Base-by-base conservation (phyloP, 139 green algal species). In the Asterochloris sp. region DNA sequence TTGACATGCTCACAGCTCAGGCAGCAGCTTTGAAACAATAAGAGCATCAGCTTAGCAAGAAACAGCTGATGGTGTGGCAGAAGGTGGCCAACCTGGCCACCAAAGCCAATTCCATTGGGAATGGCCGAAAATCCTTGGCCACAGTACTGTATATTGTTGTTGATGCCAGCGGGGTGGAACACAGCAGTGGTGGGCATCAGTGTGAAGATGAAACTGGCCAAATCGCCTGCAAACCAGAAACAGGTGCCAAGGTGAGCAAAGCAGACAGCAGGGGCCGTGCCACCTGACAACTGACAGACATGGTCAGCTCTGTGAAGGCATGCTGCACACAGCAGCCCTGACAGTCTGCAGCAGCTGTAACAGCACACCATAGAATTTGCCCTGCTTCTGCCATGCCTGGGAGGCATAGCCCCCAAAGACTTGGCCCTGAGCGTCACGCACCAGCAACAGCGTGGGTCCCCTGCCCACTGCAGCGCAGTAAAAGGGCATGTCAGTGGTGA, bases 141-240 rank as follows among this genome's bases (percentile, higher is more conserved):
- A 82, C 90, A 94, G 86, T 87, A 92, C 85, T 94, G 91, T 77
- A 87, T 89, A 82, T 94, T 92, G n/a, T 87, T 62, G 82, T 94
- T 94, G 60, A 85, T 76, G 24, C 89, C 91, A 0, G 74, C 89
- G 29, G 89, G 83, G 10, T 78, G 78, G 79, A 86, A 90, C 24
- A 92, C 69, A 71, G 84, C 60, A 2, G 84, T 0, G 0, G 14
- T 62, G 2, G 90, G 90, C 74, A 76, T 17, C 62, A 94, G 78
- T 16, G 77, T 76, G 68, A 92, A 92, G 1, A 94, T 66, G 78
- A 91, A 92, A 27, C 28, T 86, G 0, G 88, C 77, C 14, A 82
- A 84, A 80, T 90, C 84, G 62, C 90, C 90, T 85, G 82, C 82
- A 66, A 69, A 61, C 15, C 8, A 38, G 38, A 26, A 17, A 78